phyloP scores from a whole-genome alignment of 1,284 basidiomycete species.

The Meira miltonrushii region DNA sequence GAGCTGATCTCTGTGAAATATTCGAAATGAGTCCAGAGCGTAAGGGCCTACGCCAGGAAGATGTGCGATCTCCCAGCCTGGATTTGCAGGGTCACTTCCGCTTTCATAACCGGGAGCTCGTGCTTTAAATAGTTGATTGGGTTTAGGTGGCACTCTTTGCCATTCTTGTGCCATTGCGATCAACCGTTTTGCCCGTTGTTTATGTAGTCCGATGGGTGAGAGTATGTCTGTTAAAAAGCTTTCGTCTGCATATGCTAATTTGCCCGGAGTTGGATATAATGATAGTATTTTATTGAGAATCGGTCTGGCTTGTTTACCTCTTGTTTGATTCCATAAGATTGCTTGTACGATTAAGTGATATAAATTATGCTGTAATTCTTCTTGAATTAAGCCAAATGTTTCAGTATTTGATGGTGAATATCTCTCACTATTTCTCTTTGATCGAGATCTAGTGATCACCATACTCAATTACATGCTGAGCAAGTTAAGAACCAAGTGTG shows the following conservation, averaged over 20 bases:
- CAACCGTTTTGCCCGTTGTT: background rate
- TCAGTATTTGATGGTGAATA: too few species aligned
- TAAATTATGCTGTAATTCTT: background rate
- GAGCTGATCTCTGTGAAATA: background rate
- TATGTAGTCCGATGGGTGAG: background rate
- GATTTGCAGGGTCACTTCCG: background rate
- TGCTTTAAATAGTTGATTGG: background rate
- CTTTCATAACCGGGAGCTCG: background rate
- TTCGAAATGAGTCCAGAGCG: background rate
- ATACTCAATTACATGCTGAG: too few species aligned
- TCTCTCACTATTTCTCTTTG: too few species aligned
- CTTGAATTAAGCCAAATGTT: background rate
- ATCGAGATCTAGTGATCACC: too few species aligned
- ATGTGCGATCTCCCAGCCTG: background rate
- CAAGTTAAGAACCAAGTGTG: too few species aligned
- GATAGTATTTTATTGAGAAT: background rate
- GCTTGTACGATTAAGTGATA: conserved; percentile 4
- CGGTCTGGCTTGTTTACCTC: background rate
- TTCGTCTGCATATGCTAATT: background rate
- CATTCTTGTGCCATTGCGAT: background rate
- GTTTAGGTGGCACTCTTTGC: background rate
- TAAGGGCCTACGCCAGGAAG: background rate
- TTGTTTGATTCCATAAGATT: conserved; percentile 6
- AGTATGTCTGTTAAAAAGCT: background rate
- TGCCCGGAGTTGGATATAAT: background rate